Percentiles rank a stretch among this genome's conserved stretches.
Evolutionary conservation across 768 basidiomycete genomes (phyloP).

Genomic region (Pilatotrama ljubarskyi): DNA sequence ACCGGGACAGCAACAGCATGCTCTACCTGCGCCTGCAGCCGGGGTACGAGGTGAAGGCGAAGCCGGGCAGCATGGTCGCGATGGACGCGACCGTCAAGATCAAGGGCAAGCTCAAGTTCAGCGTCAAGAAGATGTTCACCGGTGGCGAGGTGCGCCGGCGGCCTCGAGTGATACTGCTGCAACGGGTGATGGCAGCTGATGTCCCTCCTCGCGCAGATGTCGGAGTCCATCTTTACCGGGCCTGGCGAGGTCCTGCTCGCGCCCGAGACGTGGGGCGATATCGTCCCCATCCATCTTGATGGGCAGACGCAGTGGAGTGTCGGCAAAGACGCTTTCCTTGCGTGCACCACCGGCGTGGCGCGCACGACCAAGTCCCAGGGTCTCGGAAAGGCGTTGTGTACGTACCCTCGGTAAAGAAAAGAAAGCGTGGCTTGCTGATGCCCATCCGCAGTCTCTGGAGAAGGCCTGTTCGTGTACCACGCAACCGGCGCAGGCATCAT

Average conservation of each 20-base stretch:
- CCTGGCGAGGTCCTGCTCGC: slow-evolving; percentile 35
- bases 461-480: slow-evolving; percentile 33
- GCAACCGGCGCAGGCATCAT: slow-evolving; percentile 31
- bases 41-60: slow-evolving; percentile 32
- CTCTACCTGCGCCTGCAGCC: slow-evolving; percentile 32
- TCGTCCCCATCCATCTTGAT: slow-evolving; percentile 34
- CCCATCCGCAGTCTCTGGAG: slow-evolving; percentile 33
- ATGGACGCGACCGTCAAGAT: slow-evolving; percentile 35
- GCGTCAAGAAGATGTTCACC: slow-evolving; percentile 33
- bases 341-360: slow-evolving; percentile 28
- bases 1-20: slow-evolving; percentile 37
- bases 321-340: slow-evolving; percentile 35
- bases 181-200: background rate
- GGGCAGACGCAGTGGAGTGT: slow-evolving; percentile 30
- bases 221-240: slow-evolving; percentile 32
- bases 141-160: slow-evolving; percentile 28
- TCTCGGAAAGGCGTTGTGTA: slow-evolving; percentile 33
- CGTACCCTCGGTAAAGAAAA: no score
- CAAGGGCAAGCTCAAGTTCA: slow-evolving; percentile 31
- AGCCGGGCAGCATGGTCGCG: slow-evolving; percentile 36
- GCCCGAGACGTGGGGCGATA: slow-evolving; percentile 38
- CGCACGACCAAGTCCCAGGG: slow-evolving; percentile 31
- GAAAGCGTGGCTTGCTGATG: no score
- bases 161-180: background rate
- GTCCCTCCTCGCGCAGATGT: slow-evolving; percentile 17